These are phyloP conservation scores for Pseudopithomyces maydicus DNA, from an alignment of 2,329 filamentous ascomycete genomes.

Conservation along the genomic window DNA sequence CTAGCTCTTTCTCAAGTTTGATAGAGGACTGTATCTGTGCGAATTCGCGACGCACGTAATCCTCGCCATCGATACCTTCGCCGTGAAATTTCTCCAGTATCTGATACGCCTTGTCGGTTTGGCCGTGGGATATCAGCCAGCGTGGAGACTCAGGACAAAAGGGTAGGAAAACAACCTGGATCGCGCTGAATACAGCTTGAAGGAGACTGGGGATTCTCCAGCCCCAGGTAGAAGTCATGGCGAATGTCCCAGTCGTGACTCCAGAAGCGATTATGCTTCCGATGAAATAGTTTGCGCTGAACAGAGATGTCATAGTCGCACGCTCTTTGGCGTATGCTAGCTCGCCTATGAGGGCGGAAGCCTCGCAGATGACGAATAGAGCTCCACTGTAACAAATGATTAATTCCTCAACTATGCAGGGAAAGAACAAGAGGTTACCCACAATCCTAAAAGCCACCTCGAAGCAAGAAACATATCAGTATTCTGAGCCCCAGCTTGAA, in stretches of 20 bases:
- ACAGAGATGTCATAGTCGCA: background rate
- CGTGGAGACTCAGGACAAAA: background rate
- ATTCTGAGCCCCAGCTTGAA: background rate
- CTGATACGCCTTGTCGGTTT: background rate
- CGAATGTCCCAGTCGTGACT: background rate
- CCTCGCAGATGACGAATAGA: background rate
- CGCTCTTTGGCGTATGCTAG: background rate
- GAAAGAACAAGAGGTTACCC: background rate
- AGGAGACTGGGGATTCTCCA: background rate
- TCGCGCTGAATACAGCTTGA: background rate
- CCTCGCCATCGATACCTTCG: background rate
- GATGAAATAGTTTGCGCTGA: background rate
- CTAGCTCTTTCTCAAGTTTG: background rate
- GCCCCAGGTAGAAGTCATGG: background rate
- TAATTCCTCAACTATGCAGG: background rate
- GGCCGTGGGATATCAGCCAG: background rate
- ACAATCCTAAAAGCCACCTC: background rate
- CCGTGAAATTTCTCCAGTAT: background rate
- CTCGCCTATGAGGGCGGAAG: background rate
- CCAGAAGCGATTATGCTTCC: background rate
- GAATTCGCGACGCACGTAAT: background rate
- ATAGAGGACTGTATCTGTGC: background rate
- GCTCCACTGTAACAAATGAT: background rate
- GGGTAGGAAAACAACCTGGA: background rate
- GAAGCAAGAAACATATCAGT: constrained; percentile 1